Base-by-base conservation (phyloP, 2,329 filamentous ascomycete genomes). In the Diaporthe australafricana region DNA sequence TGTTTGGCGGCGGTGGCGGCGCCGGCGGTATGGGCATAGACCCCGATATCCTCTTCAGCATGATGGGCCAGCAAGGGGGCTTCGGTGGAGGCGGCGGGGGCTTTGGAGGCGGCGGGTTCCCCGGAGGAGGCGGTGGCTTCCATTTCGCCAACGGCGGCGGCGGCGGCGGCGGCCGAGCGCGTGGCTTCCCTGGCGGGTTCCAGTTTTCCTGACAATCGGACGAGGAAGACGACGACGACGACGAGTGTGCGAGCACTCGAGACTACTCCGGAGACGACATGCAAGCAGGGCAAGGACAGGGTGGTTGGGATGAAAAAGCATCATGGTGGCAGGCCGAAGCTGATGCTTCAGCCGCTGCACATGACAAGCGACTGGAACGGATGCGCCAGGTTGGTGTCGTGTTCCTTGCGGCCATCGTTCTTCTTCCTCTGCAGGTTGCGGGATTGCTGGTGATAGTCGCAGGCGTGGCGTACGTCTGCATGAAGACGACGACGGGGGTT, bases 1-100 rank as follows among this genome's bases (percentile, higher is more conserved):
- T 96, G 90, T 96, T 96, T 60, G 88, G 88, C 70, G 86, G 86
- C 42, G 87, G 87, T 62, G 89, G 90, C 53, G 91, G 90, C 52
- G 90, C 91, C 84, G 85, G 84, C 55, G 87, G 89, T 78, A 71
- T 71, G 40, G 88, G 87, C 78, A 94, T 95, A 79, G 91, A 94
- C 79, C 92, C 92, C 25, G 92, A 94, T 81, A 91, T 95, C 75
- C 84, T 95, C 32, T 94, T 94, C 84, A 94, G 92, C 83, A 94
- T 95, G 92, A 94, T 95, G 91, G 92, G 92, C 76, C 89, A 89
- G 74, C 89, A 86, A 30, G 86, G 86, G 53, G 87, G 87, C 47
- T 87, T 87, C 50, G 87, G 86, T 40, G 86, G 87, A 45, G 86
- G 86, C 52, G 84, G 87, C 70, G 52, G 52, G 38, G 80, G 82